A percentile compares a stretch with the other conserved stretches of the same genome.
These are phyloP conservation scores for Coemansia nantahalensis DNA, from an alignment of 192 early-diverging fungal genomes.

Conservation along the genomic window DNA sequence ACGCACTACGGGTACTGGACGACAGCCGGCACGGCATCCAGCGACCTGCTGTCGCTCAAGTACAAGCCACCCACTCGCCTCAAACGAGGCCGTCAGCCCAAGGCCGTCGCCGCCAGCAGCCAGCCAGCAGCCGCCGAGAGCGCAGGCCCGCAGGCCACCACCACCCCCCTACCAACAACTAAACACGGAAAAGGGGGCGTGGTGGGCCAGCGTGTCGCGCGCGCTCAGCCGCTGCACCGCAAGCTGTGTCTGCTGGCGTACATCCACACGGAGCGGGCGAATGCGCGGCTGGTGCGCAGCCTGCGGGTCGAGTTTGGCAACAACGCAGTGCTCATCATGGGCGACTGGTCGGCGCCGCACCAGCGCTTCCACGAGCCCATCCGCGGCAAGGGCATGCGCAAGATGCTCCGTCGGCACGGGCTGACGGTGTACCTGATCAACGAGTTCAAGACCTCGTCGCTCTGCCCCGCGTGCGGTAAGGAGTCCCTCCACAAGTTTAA, in stretches of 20 bases:
- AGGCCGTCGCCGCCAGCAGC: no score
- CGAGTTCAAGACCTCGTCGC: conserved; percentile 1
- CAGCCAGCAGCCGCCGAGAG: no score
- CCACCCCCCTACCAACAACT: no score
- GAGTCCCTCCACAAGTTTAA: background rate
- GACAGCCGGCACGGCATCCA: no score
- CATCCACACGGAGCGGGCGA: conserved; percentile 9
- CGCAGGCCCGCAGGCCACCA: no score
- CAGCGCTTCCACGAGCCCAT: conserved; percentile 10
- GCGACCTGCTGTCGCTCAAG: no score
- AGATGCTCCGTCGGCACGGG: conserved; percentile 3
- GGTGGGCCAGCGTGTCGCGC: no score
- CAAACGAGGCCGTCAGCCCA: no score
- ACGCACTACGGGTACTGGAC: no score
- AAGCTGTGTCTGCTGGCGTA: conserved; percentile 6
- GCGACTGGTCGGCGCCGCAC: conserved; percentile 18
- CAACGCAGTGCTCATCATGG: conserved; percentile 6
- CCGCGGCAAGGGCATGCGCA: conserved; percentile 3
- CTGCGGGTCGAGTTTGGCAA: conserved; percentile 2
- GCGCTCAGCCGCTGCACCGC: conserved; percentile 1
- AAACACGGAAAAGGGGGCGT: no score
- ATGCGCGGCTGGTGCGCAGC: conserved; percentile 3
- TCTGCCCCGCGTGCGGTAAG: conserved; percentile 4
- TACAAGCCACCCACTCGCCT: no score
- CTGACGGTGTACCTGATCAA: conserved; percentile 14